Conservation (phyloP, 1,284 basidiomycete species). For the Kalmanozyma brasiliensis region DNA sequence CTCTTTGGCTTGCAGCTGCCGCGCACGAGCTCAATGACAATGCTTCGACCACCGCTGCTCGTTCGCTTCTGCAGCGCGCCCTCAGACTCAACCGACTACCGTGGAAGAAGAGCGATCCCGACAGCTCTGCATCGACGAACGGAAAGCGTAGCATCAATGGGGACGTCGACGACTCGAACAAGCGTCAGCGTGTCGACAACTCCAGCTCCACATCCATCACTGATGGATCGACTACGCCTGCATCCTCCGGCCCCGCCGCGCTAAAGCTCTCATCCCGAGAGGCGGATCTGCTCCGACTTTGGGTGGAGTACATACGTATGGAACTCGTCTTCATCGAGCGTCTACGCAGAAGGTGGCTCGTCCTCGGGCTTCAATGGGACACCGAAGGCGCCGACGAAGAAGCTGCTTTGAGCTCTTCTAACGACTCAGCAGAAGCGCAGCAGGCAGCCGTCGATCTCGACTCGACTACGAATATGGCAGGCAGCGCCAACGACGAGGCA, state of each 20-base stretch:
- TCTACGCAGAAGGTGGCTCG: constrained; percentile 81
- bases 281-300: constrained; percentile 56
- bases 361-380: constrained; percentile 74
- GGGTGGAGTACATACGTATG: constrained; percentile 77
- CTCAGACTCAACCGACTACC: constrained; percentile 72
- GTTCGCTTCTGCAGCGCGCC: constrained; percentile 85
- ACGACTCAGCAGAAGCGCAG: constrained; percentile 28
- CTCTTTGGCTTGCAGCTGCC: constrained; percentile 86
- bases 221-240: not conserved
- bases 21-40: constrained; percentile 83
- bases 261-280: constrained; percentile 48
- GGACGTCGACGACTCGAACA: constrained; percentile 13
- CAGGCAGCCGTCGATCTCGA: constrained; percentile 37
- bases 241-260: constrained; percentile 30
- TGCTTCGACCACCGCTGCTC: constrained; percentile 80
- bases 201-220: not conserved
- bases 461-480: constrained; percentile 2
- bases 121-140: not conserved
- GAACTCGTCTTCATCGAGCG: constrained; percentile 89
- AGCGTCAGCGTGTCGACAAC: constrained; percentile 10
- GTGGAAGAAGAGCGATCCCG: constrained; percentile 13
- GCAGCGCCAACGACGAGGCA: constrained; percentile 1
- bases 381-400: constrained; percentile 1
- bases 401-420: constrained; percentile 4
- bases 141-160: constrained; percentile 20